Evolutionary conservation across 129 eudicot species (phyloP).

Genomic region (Artemisia annua): DNA sequence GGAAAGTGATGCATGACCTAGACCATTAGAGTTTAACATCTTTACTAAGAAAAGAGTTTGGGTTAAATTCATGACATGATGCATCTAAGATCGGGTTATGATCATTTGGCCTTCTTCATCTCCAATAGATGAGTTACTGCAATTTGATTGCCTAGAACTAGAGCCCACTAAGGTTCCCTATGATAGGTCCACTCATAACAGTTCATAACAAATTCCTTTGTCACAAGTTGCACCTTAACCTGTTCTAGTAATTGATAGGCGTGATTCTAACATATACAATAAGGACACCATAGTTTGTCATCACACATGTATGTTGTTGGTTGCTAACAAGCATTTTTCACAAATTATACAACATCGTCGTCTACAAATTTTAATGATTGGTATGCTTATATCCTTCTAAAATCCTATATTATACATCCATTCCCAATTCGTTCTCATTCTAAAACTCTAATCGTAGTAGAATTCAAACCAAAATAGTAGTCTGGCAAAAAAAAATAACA

Average conservation of each 20-base stretch:
- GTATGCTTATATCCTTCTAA: not conserved
- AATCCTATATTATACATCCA: not conserved
- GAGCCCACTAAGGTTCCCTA: conserved; percentile 1
- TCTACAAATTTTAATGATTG: not conserved
- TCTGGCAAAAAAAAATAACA: too few relatives aligned
- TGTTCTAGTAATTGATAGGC: not conserved
- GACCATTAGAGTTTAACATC: not conserved
- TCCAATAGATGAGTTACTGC: not conserved
- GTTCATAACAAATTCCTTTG: not conserved
- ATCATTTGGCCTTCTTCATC: not conserved
- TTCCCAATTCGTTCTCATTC: not conserved
- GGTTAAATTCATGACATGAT: not conserved
- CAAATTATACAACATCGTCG: not conserved
- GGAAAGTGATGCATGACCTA: not conserved
- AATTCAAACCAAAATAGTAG: too few relatives aligned
- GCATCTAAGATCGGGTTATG: not conserved
- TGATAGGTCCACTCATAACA: not conserved
- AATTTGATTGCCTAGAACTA: not conserved
- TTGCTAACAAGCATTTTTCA: not conserved
- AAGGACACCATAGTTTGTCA: not conserved
- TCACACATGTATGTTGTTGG: not conserved
- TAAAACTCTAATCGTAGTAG: not conserved
- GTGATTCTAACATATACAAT: not conserved
- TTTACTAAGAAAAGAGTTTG: not conserved
- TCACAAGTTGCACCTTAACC: not conserved